Percentiles rank a stretch among this genome's conserved stretches.
These are phyloP conservation scores for Lactarius pseudohatsudake DNA, from an alignment of 768 basidiomycete genomes.

Conservation along the genomic window DNA sequence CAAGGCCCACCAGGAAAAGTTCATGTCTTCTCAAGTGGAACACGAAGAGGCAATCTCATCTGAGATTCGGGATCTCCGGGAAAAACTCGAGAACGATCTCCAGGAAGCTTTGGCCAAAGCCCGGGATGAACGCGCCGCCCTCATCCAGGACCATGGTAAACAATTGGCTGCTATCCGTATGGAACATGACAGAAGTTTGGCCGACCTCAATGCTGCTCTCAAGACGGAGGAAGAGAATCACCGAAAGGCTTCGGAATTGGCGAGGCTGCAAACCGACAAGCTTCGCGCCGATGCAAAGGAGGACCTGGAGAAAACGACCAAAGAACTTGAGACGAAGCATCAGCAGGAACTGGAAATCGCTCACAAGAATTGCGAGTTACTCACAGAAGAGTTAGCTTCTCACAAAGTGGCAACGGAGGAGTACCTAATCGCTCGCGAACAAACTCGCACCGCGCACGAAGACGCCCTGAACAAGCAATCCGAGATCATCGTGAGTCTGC, in stretches of 20 bases:
- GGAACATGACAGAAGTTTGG: slow-evolving; percentile 25
- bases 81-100: slow-evolving; percentile 17
- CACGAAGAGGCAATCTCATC: slow-evolving; percentile 46
- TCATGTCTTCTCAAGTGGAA: slow-evolving; percentile 43
- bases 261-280: slow-evolving; percentile 36
- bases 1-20: slow-evolving; percentile 42
- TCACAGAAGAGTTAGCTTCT: slow-evolving; percentile 54
- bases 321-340: slow-evolving; percentile 52
- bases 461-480: slow-evolving; percentile 52
- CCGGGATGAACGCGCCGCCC: slow-evolving; percentile 9
- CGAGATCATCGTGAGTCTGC: slow-evolving; percentile 45
- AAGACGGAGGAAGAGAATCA: slow-evolving; percentile 40
- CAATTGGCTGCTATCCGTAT: slow-evolving; percentile 10
- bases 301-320: slow-evolving; percentile 44
- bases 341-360: slow-evolving; percentile 47
- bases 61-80: slow-evolving; percentile 1
- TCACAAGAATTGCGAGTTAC: slow-evolving; percentile 38
- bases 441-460: slow-evolving; percentile 38
- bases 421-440: slow-evolving; percentile 37
- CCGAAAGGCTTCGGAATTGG: slow-evolving; percentile 39
- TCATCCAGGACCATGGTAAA: slow-evolving; percentile 10
- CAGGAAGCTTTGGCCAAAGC: slow-evolving; percentile 8
- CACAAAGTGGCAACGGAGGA: slow-evolving; percentile 50
- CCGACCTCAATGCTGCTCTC: slow-evolving; percentile 43
- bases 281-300: slow-evolving; percentile 49